Base-by-base conservation (phyloP, 192 early-diverging fungal species). In the Coemansia sp. region DNA sequence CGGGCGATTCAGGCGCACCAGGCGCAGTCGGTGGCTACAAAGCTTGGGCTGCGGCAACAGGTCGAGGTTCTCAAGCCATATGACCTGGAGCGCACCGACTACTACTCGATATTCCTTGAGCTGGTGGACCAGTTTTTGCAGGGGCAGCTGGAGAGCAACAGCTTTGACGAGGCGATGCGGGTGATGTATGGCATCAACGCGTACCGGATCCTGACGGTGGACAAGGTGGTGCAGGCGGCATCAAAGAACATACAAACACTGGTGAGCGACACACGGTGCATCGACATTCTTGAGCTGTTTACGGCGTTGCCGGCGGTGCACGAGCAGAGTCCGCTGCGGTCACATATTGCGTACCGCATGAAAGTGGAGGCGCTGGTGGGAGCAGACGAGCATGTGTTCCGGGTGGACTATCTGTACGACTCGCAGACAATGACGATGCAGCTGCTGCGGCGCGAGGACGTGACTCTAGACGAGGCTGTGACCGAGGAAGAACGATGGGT, bases 401-500 rank as follows among this genome's bases (percentile, higher is more conserved):
- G 90, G 45, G 69, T 95, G 27, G 95, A 94, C 86, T 92, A 91
- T 66, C 62, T 82, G 24, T 82, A 76, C 70, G 71, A 77, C 45
- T 67, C 73, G 59, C 73, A 77, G 56, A 77, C 80, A 12, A 85
- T 97, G 80, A 91, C 92, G 7, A 88, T 96, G 24, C 95, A 97
- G 82, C 70, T 96, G 39, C 70, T 98, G 45, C 85, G 87, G 29
- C 94, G 93, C 64, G 93, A 96, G 59, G 96, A 98, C 67, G 87
- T 90, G 50, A 88, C 91, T 27, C 56, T 89, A 25, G 92, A 94
- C 60, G 88, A 88, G 38, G 83, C 89, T 0, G 86, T 95, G 24
- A 90, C 91, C 2, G 85, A 88, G 17, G 94, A 97, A 70, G 96
- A 97, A 77, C 89, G 89, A 48, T 99, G 95, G 90, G 92, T 91